These are phyloP conservation scores for Cantharellus cinnabarinus DNA, from an alignment of 768 basidiomycete species.

Conservation along the genomic window DNA sequence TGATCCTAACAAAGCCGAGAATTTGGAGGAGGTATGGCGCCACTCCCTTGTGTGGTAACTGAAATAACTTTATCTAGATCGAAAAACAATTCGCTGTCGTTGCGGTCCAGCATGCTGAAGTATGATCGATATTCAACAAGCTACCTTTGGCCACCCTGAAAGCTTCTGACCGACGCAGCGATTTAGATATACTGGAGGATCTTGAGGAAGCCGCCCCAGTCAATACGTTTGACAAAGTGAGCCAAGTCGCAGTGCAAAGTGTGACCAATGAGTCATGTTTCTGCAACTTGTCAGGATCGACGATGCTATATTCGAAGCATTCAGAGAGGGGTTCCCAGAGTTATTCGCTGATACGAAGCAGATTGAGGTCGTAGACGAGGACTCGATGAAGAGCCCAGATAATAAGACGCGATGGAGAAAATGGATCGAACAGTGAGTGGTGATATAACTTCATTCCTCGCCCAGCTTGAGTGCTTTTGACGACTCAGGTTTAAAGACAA, in stretches of 20 bases:
- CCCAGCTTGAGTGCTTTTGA: background rate
- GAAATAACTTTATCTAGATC: slow-evolving; percentile 31
- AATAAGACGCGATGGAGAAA: slow-evolving; percentile 84
- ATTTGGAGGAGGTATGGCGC: slow-evolving; percentile 36
- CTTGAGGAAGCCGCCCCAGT: slow-evolving; percentile 58
- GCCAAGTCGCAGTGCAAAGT: slow-evolving; percentile 3
- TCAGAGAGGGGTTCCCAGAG: slow-evolving; percentile 66
- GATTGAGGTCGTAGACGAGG: slow-evolving; percentile 54
- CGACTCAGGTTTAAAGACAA: slow-evolving; percentile 64
- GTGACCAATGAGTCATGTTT: no score
- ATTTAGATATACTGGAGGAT: slow-evolving; percentile 86
- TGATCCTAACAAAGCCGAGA: slow-evolving; percentile 83
- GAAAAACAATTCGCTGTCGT: slow-evolving; percentile 97
- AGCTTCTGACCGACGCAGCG: background rate
- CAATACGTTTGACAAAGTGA: slow-evolving; percentile 67
- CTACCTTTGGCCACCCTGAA: background rate
- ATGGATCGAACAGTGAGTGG: slow-evolving; percentile 53
- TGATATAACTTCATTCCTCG: background rate
- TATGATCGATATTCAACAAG: slow-evolving; percentile 18
- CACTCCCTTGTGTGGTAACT: slow-evolving; percentile 1
- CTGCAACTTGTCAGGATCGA: slow-evolving; percentile 34
- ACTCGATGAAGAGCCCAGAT: slow-evolving; percentile 71
- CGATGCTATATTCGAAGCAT: slow-evolving; percentile 75
- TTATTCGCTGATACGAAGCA: slow-evolving; percentile 20
- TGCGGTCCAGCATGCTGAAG: slow-evolving; percentile 92